phyloP scores from a whole-genome alignment of 805 yeast species.

The Candida arabinofermentans region DNA sequence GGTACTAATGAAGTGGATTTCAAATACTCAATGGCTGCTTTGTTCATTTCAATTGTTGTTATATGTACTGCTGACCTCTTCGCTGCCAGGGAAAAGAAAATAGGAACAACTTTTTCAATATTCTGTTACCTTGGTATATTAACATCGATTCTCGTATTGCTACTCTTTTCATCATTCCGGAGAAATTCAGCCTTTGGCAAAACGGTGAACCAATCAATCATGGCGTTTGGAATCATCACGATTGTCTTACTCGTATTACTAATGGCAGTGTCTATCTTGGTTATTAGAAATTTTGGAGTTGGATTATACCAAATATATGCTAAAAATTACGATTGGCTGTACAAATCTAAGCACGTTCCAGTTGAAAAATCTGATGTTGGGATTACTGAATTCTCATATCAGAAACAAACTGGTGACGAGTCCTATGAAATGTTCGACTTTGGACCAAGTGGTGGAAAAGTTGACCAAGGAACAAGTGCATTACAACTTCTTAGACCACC shows the following conservation, averaged over 20 bases:
- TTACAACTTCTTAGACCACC: neutral
- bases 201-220: slow-evolving; percentile 36
- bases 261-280: slow-evolving; percentile 11
- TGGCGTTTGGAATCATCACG: slow-evolving; percentile 39
- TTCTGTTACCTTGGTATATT: too few relatives aligned
- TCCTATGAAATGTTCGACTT: neutral
- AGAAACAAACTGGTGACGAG: neutral
- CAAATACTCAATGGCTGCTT: too few relatives aligned
- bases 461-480: too few relatives aligned
- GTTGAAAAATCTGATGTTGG: neutral
- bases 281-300: slow-evolving; percentile 9
- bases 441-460: too few relatives aligned
- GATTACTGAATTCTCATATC: neutral
- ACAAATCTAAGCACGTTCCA: neutral
- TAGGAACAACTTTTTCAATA: too few relatives aligned
- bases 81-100: too few relatives aligned
- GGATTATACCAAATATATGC: slow-evolving; percentile 13
- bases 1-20: too few relatives aligned
- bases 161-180: too few relatives aligned
- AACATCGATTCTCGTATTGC: too few relatives aligned
- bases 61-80: too few relatives aligned
- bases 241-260: slow-evolving; percentile 30
- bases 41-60: too few relatives aligned
- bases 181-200: too few relatives aligned
- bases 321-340: slow-evolving; percentile 5